Percentiles rank a stretch among this genome's conserved stretches.
These are phyloP conservation scores for Begonia masoniana DNA, from an alignment of 306 rosid species.

Conservation along the genomic window DNA sequence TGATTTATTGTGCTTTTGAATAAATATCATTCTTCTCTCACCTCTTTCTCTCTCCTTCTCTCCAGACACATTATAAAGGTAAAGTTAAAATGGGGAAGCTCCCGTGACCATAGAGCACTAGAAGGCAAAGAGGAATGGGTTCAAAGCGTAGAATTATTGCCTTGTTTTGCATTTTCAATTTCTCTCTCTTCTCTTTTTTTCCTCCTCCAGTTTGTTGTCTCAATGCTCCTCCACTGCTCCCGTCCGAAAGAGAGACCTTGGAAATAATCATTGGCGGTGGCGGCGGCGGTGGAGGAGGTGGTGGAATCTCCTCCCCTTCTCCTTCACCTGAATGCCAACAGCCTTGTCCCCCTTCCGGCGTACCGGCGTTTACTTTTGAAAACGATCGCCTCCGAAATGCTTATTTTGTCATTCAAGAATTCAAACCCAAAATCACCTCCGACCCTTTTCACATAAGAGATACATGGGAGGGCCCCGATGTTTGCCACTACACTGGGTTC, in stretches of 20 bases:
- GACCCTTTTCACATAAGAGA: slow-evolving; percentile 6
- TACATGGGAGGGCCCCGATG: background rate
- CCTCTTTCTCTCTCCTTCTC: no score
- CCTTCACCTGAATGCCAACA: slow-evolving; percentile 16
- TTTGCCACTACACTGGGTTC: slow-evolving; percentile 19
- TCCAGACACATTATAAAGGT: no score
- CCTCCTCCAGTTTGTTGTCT: background rate
- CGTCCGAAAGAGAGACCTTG: slow-evolving; percentile 18
- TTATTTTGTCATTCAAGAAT: background rate
- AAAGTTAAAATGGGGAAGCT: no score
- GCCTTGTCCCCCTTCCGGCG: slow-evolving; percentile 9
- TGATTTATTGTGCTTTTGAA: no score
- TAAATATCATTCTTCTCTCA: no score
- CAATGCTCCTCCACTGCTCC: slow-evolving; percentile 2
- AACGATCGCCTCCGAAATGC: slow-evolving; percentile 17
- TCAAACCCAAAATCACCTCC: background rate
- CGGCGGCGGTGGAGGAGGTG: slow-evolving; percentile 31
- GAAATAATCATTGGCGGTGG: slow-evolving; percentile 35
- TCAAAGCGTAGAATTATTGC: no score
- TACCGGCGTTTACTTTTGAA: background rate
- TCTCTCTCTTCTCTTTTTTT: background rate
- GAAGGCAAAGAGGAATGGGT: no score
- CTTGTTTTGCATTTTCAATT: background rate
- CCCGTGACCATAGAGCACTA: no score
- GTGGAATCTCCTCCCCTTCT: slow-evolving; percentile 11